Percentiles rank a stretch among this genome's conserved stretches.
Evolutionary conservation across 768 basidiomycete species (phyloP).

Genomic region (Hemileccinum impolitum): DNA sequence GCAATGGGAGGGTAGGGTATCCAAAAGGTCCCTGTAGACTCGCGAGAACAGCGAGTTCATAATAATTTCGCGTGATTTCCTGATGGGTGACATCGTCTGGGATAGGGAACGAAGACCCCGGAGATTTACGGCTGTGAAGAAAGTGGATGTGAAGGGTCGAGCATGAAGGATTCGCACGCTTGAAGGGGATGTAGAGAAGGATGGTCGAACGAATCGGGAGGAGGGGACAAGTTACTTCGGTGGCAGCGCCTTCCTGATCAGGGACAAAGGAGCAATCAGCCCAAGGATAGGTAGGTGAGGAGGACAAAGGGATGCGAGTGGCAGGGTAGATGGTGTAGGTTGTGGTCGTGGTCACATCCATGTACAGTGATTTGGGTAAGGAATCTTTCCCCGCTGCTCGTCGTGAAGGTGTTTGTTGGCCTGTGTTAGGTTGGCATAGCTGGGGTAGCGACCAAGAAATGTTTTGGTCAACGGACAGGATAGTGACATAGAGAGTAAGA

Average conservation of each 20-base stretch:
- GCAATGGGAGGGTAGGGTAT: constrained; percentile 62
- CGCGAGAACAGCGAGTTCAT: constrained; percentile 66
- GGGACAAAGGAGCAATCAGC: constrained; percentile 30
- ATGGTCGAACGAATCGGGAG: constrained; percentile 57
- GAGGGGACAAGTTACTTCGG: constrained; percentile 37
- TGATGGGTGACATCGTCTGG: constrained; percentile 34
- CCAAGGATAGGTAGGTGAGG: constrained; percentile 29
- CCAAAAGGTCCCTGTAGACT: constrained; percentile 39
- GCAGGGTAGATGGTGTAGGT: constrained; percentile 50
- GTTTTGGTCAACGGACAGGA: constrained; percentile 58
- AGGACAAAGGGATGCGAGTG: constrained; percentile 41
- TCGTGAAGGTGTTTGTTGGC: constrained; percentile 26
- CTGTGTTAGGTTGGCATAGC: constrained; percentile 19
- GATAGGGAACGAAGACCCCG: constrained; percentile 35
- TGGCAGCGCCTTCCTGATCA: constrained; percentile 27
- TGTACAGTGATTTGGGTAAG: constrained; percentile 28
- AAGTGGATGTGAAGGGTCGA: constrained; percentile 60
- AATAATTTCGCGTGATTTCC: constrained; percentile 67
- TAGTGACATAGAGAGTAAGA: constrained; percentile 55
- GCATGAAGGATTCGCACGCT: constrained; percentile 35
- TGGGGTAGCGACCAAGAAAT: constrained; percentile 57
- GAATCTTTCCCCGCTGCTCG: constrained; percentile 31
- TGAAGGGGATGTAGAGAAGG: constrained; percentile 53
- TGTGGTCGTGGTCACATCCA: constrained; percentile 37
- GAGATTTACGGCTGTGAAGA: constrained; percentile 47